Evolutionary conservation across 2,329 filamentous ascomycete genomes (phyloP), one percentile per base, ranked within the genome.

Genomic region (Eutypella sp.): DNA sequence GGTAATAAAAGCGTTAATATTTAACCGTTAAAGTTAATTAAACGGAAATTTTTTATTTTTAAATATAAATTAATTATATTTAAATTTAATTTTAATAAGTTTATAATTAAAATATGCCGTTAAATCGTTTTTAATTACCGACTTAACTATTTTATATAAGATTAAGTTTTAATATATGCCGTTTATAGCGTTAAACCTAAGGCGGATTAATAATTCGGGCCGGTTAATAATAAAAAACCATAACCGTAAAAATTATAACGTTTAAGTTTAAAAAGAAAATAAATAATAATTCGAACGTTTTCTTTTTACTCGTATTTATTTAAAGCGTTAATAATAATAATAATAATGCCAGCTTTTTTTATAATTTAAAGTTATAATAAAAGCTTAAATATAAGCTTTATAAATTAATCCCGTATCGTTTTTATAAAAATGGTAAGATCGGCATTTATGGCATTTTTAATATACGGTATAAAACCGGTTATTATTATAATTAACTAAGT

Each of bases 151-250:
- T 7, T 70, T 50, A 19, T 74, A 66, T 3, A 74, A 63, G 2
- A 60, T 43, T 1, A 71, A 24, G 37, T 60, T n/a, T n/a, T n/a
- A n/a, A n/a, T n/a, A n/a, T n/a, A n/a, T n/a, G n/a, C n/a, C n/a
- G n/a, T n/a, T n/a, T 53, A 67, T 54, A 1, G 52, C 9, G 0
- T 44, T 44, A 31, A 75, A 73, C 0, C 66, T 63, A 11, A 67
- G 52, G 0, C 65, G 62, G 19, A 72, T 60, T 0, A 62, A 60
- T 1, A 69, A 44, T 19, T 74, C 66, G 0, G 70, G 71, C 10
- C 71, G 58, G 37, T 69, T 74, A 0, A 70, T 74, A 0, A 74
- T 16, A 22, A 74, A 70, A 2, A 69, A 43, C 40, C 57, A 61
- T 8, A 70, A 37, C 20, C 39, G 42, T 15, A 54, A 22, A 24